Evolutionary conservation across 805 yeast genomes (phyloP).

Genomic region (Metschnikowia arizonensis): DNA sequence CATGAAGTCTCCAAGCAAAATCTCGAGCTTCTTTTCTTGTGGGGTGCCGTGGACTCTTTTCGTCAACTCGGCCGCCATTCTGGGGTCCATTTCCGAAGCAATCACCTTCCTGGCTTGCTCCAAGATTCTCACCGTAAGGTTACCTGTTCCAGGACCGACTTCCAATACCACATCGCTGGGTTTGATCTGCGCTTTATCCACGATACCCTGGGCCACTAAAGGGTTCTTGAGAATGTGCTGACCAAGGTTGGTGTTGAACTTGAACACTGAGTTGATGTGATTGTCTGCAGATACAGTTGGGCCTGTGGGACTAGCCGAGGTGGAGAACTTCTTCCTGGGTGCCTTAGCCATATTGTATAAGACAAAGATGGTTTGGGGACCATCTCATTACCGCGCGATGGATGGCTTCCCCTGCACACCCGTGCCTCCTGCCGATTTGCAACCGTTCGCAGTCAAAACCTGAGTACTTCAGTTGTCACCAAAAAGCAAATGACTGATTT

Average conservation of each 20-base stretch:
- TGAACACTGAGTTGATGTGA: conserved; percentile 80
- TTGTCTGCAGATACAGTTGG: conserved; percentile 65
- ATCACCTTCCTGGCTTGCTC: conserved; percentile 92
- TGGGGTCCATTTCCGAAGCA: conserved; percentile 98
- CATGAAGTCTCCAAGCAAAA: conserved; percentile 92
- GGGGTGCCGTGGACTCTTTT: conserved; percentile 98
- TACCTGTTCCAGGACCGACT: conserved; percentile 99
- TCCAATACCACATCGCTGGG: conserved; percentile 93
- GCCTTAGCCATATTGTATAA: conserved; percentile 53
- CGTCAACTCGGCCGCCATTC: conserved; percentile 98
- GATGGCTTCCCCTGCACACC: conserved; percentile 6
- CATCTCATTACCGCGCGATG: conserved; percentile 11
- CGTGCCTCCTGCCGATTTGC: conserved; percentile 3
- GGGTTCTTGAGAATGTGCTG: conserved; percentile 97
- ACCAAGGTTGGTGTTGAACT: conserved; percentile 94
- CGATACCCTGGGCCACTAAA: conserved; percentile 95
- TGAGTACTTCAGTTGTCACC: not conserved
- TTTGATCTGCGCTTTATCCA: conserved; percentile 88
- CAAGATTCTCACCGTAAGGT: conserved; percentile 84
- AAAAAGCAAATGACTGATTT: not conserved
- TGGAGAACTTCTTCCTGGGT: conserved; percentile 56
- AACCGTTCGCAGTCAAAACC: conserved; percentile 6
- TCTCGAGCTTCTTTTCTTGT: conserved; percentile 83
- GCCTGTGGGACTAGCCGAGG: conserved; percentile 43
- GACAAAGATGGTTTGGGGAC: not conserved